Conservation (phyloP, 2,329 filamentous ascomycete genomes). For the Aspergillus fumigatiaffinis region DNA sequence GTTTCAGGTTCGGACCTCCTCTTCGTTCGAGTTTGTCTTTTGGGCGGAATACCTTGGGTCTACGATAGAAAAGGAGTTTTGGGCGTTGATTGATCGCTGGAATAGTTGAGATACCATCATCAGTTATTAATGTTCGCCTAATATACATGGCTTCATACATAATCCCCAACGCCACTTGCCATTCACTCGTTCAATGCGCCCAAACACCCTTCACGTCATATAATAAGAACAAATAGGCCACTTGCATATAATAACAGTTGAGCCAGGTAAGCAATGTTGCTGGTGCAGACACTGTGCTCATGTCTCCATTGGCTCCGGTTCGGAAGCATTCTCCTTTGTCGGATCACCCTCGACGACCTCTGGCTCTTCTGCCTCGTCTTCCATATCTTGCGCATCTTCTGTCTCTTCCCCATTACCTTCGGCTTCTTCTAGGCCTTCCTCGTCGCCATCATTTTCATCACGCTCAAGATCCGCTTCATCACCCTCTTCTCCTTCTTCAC, state of each 20-base stretch:
- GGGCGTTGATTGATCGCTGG: background rate
- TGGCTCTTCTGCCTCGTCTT: slow-evolving; percentile 16
- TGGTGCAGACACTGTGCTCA: background rate
- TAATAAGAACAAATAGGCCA: background rate
- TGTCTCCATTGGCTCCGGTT: background rate
- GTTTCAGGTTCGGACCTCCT: background rate
- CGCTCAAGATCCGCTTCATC: slow-evolving; percentile 11
- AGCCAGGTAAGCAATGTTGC: background rate
- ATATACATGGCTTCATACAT: background rate
- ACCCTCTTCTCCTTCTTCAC: slow-evolving; percentile 13
- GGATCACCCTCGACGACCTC: slow-evolving; percentile 1
- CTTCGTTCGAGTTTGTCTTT: background rate
- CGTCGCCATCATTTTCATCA: slow-evolving; percentile 10
- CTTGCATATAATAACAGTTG: background rate
- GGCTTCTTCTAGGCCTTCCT: slow-evolving; percentile 1
- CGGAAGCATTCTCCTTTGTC: background rate
- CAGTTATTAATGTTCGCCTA: background rate
- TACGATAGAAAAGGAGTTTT: background rate
- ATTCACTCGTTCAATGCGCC: background rate
- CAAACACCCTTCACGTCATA: background rate
- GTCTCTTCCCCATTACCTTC: slow-evolving; percentile 9
- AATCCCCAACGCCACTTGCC: background rate
- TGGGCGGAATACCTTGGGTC: background rate
- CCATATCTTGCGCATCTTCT: slow-evolving; percentile 12
- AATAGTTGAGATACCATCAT: background rate